Evolutionary conservation across 257 asterid species (phyloP), one percentile per base, ranked within the genome.

Genomic region (Euphrasia confusa): DNA sequence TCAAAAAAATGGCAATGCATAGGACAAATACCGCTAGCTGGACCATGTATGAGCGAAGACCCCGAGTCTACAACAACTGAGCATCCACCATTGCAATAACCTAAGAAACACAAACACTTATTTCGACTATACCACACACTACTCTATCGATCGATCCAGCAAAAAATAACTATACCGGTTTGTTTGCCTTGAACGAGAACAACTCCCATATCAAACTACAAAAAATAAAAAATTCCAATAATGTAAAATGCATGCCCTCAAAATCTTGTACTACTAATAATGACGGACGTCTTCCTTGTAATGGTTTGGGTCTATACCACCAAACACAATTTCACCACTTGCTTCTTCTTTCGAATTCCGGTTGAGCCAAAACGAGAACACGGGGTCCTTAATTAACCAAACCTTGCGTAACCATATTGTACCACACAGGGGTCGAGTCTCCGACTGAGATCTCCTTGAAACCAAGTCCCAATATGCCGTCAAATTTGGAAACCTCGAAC

Each of bases 31-130:
- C 99, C 73, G 89, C 68, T 55, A 97, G 89, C 68, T 55, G 99
- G 99, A 40, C 99, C 99, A 9, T 96, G 92, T 54, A 93, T 39
- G 37, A 93, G 94, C 42, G 99, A 93, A 28, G 99, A 89, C 67
- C 99, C 99, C 8, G 99, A 89, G 73, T 93, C 99, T 11, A 96
- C 97, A 71, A 93, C 87, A 12, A 96, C 99, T 17, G 95, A 74
- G 76, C 99, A 93, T 72, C 96, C 95, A 54, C 70, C 71, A 1
- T 17, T 61, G 65, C 99, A 93, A 67, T 79, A 87, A 53, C 90
- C 99, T 93, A 63, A 63, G 35, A 56, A 66, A 47, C 64, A 62
- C 35, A 61, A 45, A 7, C 2, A 28, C 17, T n/a, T 21, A 21
- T 0, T n/a, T 49, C 47, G 65, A 64, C 27, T 12, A 54, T 21